A percentile compares a stretch with the other conserved stretches of the same genome.
These are phyloP conservation scores for Furcasterigmium sp. DNA, from an alignment of 2,329 filamentous ascomycete genomes.

Conservation along the genomic window DNA sequence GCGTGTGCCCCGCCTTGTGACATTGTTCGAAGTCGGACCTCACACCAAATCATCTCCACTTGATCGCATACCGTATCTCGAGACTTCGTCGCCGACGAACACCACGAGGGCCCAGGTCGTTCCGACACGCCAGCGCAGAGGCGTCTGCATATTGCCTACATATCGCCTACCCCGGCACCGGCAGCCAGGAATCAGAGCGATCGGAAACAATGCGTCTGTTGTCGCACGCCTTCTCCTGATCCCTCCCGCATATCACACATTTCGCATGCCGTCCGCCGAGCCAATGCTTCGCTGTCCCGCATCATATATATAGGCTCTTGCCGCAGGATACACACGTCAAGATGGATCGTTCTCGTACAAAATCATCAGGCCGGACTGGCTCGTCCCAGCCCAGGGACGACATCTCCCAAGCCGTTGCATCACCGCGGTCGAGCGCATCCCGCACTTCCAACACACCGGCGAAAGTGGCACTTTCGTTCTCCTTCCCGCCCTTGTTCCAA, in stretches of 20 bases:
- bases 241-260: too few relatives aligned
- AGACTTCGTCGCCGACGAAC: not conserved
- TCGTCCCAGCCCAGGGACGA: constrained; percentile 4
- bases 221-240: too few relatives aligned
- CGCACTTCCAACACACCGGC: constrained; percentile 7
- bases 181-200: too few relatives aligned
- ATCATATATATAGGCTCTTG: constrained; percentile 5
- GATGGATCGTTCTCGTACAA: constrained; percentile 7
- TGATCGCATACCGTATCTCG: not conserved
- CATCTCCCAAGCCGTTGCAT: constrained; percentile 2
- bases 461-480: constrained; percentile 34
- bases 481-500: constrained; percentile 42
- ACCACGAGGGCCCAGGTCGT: not conserved
- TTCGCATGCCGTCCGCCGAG: too few relatives aligned
- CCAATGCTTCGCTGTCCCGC: too few relatives aligned
- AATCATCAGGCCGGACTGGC: constrained; percentile 6
- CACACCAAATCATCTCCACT: not conserved
- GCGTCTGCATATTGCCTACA: not conserved
- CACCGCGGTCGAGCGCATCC: constrained; percentile 12
- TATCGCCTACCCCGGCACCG: not conserved
- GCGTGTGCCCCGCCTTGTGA: not conserved
- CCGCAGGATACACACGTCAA: constrained; percentile 1
- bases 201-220: too few relatives aligned
- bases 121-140: not conserved
- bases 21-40: not conserved